phyloP scores from a whole-genome alignment of 2,329 filamentous ascomycete species.

The Aspergillus sp. region DNA sequence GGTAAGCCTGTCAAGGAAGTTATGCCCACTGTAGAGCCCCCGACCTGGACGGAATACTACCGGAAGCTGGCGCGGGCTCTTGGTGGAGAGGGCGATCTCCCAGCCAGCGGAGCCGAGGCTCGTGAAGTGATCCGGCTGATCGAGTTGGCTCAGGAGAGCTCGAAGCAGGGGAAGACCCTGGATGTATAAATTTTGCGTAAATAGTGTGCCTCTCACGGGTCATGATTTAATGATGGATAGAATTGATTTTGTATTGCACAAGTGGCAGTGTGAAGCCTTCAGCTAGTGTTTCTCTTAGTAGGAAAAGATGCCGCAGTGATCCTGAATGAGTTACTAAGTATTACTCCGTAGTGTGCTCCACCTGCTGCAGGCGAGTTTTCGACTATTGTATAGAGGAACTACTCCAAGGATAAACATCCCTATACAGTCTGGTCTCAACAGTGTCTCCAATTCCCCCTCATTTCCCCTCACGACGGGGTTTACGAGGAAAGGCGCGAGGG shows the following conservation, averaged over 20 bases:
- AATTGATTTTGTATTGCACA: background rate
- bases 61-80: conserved; percentile 55
- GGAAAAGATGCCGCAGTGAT: background rate
- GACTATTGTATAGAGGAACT: no score
- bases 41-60: conserved; percentile 73
- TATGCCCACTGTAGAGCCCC: conserved; percentile 62
- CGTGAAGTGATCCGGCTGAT: conserved; percentile 58
- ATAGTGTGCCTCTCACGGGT: conserved; percentile 2
- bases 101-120: conserved; percentile 57
- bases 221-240: conserved; percentile 1
- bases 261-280: background rate
- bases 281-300: background rate
- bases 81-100: conserved; percentile 54
- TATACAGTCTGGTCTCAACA: no score
- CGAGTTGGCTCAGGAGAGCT: conserved; percentile 58
- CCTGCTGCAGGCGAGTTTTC: background rate
- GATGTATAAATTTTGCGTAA: conserved; percentile 29
- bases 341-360: background rate
- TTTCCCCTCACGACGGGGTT: no score
- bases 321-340: background rate
- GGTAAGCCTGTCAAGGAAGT: conserved; percentile 54
- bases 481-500: no score
- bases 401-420: no score
- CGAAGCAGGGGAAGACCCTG: conserved; percentile 53
- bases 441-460: no score